A percentile compares a stretch with the other conserved stretches of the same genome.
These are phyloP conservation scores for Tricholoma sp. DNA, from an alignment of 768 basidiomycete species.

Conservation along the genomic window DNA sequence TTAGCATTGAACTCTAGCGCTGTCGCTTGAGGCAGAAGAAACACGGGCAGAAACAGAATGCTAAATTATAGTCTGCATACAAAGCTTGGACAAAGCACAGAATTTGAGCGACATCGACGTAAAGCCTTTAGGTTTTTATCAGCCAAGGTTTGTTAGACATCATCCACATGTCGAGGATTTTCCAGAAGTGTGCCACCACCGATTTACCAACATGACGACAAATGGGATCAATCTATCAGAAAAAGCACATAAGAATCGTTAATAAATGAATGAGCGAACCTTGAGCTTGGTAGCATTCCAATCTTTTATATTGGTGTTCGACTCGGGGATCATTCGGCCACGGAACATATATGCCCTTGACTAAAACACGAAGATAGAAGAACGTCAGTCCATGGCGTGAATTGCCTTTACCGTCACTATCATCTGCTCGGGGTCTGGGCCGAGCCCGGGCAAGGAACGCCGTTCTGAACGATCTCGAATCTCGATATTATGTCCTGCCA, in stretches of 20 bases:
- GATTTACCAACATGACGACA: constrained; percentile 92
- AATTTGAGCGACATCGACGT: background rate
- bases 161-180: constrained; percentile 84
- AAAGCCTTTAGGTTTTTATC: constrained; percentile 31
- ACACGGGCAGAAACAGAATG: too few species aligned
- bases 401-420: too few species aligned
- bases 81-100: background rate
- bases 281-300: constrained; percentile 98
- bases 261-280: constrained; percentile 35
- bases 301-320: constrained; percentile 83
- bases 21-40: too few species aligned
- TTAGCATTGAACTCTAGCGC: too few species aligned
- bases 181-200: constrained; percentile 95
- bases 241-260: background rate
- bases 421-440: too few species aligned
- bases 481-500: too few species aligned
- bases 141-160: constrained; percentile 75
- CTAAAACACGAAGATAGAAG: constrained; percentile 32
- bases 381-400: background rate
- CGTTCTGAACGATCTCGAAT: too few species aligned
- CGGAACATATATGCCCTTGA: constrained; percentile 94
- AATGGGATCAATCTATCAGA: constrained; percentile 76
- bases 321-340: constrained; percentile 92
- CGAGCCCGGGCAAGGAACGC: too few species aligned
- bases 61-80: background rate